Evolutionary conservation across 805 yeast species (phyloP).

Genomic region (Zygotorulaspora sp.): DNA sequence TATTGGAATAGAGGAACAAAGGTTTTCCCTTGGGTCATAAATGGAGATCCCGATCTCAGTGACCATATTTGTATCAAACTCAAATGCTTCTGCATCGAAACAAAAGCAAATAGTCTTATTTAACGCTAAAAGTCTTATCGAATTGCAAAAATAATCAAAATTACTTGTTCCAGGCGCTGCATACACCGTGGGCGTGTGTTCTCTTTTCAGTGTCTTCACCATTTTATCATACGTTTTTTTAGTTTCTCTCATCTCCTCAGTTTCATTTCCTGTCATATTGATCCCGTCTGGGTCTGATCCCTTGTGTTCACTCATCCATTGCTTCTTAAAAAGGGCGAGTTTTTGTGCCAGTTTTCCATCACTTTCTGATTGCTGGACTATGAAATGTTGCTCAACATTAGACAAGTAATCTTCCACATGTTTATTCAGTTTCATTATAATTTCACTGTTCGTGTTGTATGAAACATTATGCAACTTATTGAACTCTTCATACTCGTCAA

Average conservation of each 20-base stretch:
- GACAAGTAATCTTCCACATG: conserved; percentile 13
- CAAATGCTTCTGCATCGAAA: conserved; percentile 57
- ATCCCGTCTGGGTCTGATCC: not conserved
- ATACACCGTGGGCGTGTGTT: conserved; percentile 25
- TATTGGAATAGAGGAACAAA: conserved; percentile 37
- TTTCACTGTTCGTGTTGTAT: conserved; percentile 4
- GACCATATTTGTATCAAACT: conserved; percentile 38
- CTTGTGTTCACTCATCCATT: conserved; percentile 6
- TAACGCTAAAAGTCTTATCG: conserved; percentile 21
- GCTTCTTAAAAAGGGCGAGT: conserved; percentile 8
- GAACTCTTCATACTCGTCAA: conserved; percentile 19
- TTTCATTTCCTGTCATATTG: not conserved
- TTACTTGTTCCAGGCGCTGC: conserved; percentile 20
- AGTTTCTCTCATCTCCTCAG: not conserved
- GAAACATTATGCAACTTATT: conserved; percentile 11
- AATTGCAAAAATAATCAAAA: conserved; percentile 22
- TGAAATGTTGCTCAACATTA: conserved; percentile 8
- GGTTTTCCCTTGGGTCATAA: conserved; percentile 49
- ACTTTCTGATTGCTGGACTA: conserved; percentile 8
- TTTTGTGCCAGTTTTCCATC: conserved; percentile 11
- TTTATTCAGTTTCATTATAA: not conserved
- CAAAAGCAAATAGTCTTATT: conserved; percentile 39
- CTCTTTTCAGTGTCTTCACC: conserved; percentile 15
- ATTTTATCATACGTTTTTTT: conserved; percentile 13
- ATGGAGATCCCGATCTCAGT: conserved; percentile 58